Evolutionary conservation across 2,329 filamentous ascomycete species (phyloP).

Genomic region (Aureobasidium lini): DNA sequence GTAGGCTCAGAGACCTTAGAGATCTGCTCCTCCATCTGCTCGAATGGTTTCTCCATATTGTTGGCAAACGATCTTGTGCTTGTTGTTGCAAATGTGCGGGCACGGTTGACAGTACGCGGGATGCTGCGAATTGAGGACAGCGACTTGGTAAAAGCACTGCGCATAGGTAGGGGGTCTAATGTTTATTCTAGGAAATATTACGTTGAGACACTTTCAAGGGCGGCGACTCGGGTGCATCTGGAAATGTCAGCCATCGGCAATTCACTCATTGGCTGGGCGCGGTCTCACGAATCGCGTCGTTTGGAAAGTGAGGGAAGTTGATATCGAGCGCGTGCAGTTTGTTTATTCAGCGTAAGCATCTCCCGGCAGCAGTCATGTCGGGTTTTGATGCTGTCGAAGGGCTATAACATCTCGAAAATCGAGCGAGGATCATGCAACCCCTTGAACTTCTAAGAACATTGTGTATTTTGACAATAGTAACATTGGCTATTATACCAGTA

Average conservation of each 20-base stretch:
- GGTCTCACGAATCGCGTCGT: not conserved
- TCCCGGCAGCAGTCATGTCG: no score
- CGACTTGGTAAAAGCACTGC: not conserved
- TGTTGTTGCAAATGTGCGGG: not conserved
- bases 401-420: no score
- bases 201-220: not conserved
- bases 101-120: not conserved
- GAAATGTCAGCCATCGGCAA: not conserved
- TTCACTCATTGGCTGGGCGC: not conserved
- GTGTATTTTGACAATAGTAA: no score
- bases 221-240: not conserved
- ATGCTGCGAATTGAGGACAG: not conserved
- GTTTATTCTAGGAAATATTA: not conserved
- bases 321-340: no score
- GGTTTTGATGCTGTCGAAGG: no score
- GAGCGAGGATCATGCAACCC: no score
- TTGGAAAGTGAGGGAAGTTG: no score
- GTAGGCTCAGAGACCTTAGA: constrained; percentile 19
- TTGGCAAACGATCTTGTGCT: constrained; percentile 4
- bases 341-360: no score
- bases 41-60: constrained; percentile 20
- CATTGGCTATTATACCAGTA: no score
- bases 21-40: constrained; percentile 22
- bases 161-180: not conserved
- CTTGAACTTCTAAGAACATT: no score